phyloP scores from a whole-genome alignment of 2,329 filamentous ascomycete genomes.

The Pseudocercospora musae region DNA sequence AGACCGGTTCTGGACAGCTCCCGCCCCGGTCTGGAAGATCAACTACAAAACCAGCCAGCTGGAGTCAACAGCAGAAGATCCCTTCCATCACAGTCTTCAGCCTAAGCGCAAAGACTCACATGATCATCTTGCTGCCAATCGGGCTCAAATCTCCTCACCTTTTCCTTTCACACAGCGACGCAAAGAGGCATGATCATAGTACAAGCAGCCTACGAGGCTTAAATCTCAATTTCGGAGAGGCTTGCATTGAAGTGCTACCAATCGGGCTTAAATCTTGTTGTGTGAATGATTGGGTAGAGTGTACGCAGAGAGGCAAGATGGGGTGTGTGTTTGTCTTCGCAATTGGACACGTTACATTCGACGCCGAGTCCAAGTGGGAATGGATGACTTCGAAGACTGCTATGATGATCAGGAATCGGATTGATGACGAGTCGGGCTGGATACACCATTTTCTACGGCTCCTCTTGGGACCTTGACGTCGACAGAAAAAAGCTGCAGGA shows the following conservation, averaged over 20 bases:
- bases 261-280: constrained; percentile 3
- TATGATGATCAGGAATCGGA: too few relatives aligned
- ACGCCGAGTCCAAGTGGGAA: too few relatives aligned
- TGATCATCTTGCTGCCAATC: neutral
- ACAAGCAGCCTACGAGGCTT: constrained; percentile 1
- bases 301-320: neutral
- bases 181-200: neutral
- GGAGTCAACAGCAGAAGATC: neutral
- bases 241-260: neutral
- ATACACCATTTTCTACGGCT: too few relatives aligned
- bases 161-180: neutral
- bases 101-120: neutral
- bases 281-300: neutral
- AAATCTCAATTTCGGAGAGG: constrained; percentile 5
- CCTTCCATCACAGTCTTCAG: neutral
- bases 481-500: too few relatives aligned
- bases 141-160: neutral
- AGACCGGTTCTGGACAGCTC: neutral
- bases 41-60: neutral
- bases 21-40: neutral
- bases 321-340: neutral
- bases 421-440: too few relatives aligned
- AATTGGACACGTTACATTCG: neutral
- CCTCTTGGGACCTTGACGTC: too few relatives aligned
- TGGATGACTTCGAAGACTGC: too few relatives aligned